Conservation (phyloP, 2,329 filamentous ascomycete genomes). For the Xylaria sp. region DNA sequence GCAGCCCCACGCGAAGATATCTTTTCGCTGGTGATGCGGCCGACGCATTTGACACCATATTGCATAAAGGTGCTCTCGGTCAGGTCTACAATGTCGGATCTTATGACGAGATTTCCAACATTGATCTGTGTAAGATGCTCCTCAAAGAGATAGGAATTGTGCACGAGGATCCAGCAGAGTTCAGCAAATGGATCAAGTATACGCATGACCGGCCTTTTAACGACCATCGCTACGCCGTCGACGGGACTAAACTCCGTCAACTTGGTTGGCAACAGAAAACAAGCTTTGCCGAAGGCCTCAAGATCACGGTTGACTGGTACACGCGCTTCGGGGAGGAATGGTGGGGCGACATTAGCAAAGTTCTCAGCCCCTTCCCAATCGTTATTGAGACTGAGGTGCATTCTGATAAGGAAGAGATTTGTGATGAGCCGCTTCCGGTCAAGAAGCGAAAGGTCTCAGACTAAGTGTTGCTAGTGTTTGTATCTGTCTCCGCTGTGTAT, state of each 20-base stretch:
- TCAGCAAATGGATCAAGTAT: constrained; percentile 76
- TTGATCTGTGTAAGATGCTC: constrained; percentile 73
- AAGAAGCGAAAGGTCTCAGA: constrained; percentile 47
- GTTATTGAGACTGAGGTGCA: constrained; percentile 67
- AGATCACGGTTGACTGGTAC: constrained; percentile 77
- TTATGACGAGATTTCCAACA: constrained; percentile 79
- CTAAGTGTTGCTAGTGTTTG: constrained; percentile 7
- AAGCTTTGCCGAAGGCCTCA: constrained; percentile 71
- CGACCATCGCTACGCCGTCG: constrained; percentile 77
- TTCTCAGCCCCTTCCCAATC: constrained; percentile 74
- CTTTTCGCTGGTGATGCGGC: constrained; percentile 83
- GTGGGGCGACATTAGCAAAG: constrained; percentile 78
- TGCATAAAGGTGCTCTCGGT: constrained; percentile 79
- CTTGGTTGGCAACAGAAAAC: constrained; percentile 78
- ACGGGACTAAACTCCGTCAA: constrained; percentile 73
- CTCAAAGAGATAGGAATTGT: constrained; percentile 70
- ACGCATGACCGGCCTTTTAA: constrained; percentile 84
- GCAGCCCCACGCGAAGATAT: constrained; percentile 78
- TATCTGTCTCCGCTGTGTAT: constrained; percentile 13
- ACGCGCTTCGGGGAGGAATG: constrained; percentile 71
- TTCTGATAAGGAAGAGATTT: constrained; percentile 59
- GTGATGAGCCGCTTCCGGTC: constrained; percentile 47
- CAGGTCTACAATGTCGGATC: constrained; percentile 88
- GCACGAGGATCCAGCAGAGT: constrained; percentile 61
- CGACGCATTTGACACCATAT: constrained; percentile 84